phyloP scores from a whole-genome alignment of 225 moss, liverwort and hornwort genomes.

The Neckera pumila region DNA sequence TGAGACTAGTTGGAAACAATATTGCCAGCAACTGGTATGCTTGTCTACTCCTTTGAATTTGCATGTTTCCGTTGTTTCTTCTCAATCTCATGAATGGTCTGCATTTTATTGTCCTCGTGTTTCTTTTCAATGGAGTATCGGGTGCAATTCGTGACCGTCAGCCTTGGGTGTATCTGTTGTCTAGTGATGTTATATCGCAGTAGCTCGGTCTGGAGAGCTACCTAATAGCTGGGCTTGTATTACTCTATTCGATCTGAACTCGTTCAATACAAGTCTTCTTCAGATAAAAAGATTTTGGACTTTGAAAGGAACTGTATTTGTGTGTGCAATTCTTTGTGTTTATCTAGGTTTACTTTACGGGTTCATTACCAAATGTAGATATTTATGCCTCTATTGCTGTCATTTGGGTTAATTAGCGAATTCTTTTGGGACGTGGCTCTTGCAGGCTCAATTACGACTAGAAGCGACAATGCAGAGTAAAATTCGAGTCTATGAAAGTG shows the following conservation, averaged over 20 bases:
- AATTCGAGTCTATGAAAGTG: slow-evolving; percentile 99
- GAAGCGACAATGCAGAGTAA: slow-evolving; percentile 99
- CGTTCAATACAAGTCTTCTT: background rate
- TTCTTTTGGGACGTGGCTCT: background rate
- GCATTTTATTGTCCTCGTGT: background rate
- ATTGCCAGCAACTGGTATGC: slow-evolving; percentile 91
- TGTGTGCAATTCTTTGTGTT: background rate
- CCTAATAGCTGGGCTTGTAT: background rate
- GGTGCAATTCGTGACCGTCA: background rate
- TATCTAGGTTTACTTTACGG: background rate
- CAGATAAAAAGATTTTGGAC: background rate
- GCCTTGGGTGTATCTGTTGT: background rate
- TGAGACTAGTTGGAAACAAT: slow-evolving; percentile 93
- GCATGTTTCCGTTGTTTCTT: background rate
- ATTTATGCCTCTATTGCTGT: background rate
- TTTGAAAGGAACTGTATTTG: background rate
- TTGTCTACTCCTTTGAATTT: background rate
- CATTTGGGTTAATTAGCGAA: background rate
- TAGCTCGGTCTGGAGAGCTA: background rate
- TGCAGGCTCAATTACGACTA: slow-evolving; percentile 83
- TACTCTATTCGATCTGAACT: background rate
- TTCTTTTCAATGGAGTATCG: background rate
- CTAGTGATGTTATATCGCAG: background rate
- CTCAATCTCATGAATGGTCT: background rate
- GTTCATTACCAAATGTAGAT: background rate